phyloP scores from a whole-genome alignment of 1,284 basidiomycete species.

The Sphaerobolus stellatus region DNA sequence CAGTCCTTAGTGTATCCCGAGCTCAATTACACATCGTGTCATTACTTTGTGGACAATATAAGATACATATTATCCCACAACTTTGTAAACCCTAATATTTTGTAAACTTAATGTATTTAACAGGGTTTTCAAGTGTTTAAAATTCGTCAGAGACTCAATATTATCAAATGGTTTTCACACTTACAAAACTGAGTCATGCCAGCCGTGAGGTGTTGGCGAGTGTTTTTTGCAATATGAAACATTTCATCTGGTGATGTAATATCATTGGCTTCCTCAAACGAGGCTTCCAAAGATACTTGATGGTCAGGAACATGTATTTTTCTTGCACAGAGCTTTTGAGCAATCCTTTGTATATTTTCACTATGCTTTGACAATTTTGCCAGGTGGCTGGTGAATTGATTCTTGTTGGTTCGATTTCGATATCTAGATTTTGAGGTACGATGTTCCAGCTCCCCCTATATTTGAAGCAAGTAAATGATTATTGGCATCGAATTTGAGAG shows the following conservation, averaged over 20 bases:
- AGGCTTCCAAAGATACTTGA: slow-evolving; percentile 9
- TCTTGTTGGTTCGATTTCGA: slow-evolving; percentile 14
- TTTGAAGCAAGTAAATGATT: not conserved
- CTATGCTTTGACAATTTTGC: slow-evolving; percentile 4
- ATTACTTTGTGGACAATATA: too few relatives aligned
- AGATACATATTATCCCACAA: too few relatives aligned
- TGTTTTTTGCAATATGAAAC: not conserved
- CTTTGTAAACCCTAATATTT: too few relatives aligned
- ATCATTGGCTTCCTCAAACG: slow-evolving; percentile 19
- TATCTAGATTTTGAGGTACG: slow-evolving; percentile 13
- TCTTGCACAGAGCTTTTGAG: not conserved
- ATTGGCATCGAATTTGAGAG: not conserved
- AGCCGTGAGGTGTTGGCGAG: not conserved
- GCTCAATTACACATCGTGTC: too few relatives aligned
- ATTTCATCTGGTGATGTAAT: slow-evolving; percentile 15
- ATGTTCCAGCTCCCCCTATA: slow-evolving; percentile 25
- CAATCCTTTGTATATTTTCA: not conserved
- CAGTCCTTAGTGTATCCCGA: too few relatives aligned
- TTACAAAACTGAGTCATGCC: too few relatives aligned
- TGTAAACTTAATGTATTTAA: too few relatives aligned
- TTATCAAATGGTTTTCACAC: too few relatives aligned
- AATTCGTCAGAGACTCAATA: too few relatives aligned
- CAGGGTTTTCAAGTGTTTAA: too few relatives aligned
- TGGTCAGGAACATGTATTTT: slow-evolving; percentile 1
- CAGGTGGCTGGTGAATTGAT: slow-evolving; percentile 9